phyloP scores from a whole-genome alignment of 1,284 basidiomycete species.

The Xerocomus cyaneibrunnescens region DNA sequence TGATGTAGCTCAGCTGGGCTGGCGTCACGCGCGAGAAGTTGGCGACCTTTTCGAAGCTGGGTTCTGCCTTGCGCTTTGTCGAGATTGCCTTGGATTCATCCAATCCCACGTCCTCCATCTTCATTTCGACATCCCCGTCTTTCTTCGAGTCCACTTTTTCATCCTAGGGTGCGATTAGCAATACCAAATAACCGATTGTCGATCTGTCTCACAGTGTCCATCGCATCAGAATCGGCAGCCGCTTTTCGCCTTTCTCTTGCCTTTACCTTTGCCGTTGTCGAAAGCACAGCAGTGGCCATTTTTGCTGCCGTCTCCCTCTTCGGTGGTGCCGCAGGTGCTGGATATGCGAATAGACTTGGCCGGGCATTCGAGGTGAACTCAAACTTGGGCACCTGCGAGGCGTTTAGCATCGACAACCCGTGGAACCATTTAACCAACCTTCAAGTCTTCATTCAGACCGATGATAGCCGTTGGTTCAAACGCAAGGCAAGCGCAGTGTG shows the following conservation, averaged over 20 bases:
- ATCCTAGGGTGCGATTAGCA: conserved; percentile 38
- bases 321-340: conserved; percentile 77
- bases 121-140: conserved; percentile 75
- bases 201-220: conserved; percentile 70
- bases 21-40: conserved; percentile 96
- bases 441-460: conserved; percentile 80
- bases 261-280: conserved; percentile 92
- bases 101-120: conserved; percentile 57
- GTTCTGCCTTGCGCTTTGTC: conserved; percentile 66
- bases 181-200: neutral
- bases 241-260: conserved; percentile 90
- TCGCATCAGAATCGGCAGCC: conserved; percentile 72
- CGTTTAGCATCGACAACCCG: conserved; percentile 4
- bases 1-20: conserved; percentile 82
- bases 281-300: conserved; percentile 89
- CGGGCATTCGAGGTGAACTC: conserved; percentile 86
- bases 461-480: conserved; percentile 95
- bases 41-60: conserved; percentile 70
- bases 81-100: conserved; percentile 49
- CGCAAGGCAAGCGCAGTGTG: conserved; percentile 89
- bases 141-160: conserved; percentile 58
- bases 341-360: conserved; percentile 90
- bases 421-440: conserved; percentile 48
- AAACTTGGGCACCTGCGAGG: conserved; percentile 77
- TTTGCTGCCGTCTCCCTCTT: conserved; percentile 90